Percentiles rank a stretch among this genome's conserved stretches.
phyloP scores from a whole-genome alignment of 306 rosid genomes.

The Acacia melanoxylon region DNA sequence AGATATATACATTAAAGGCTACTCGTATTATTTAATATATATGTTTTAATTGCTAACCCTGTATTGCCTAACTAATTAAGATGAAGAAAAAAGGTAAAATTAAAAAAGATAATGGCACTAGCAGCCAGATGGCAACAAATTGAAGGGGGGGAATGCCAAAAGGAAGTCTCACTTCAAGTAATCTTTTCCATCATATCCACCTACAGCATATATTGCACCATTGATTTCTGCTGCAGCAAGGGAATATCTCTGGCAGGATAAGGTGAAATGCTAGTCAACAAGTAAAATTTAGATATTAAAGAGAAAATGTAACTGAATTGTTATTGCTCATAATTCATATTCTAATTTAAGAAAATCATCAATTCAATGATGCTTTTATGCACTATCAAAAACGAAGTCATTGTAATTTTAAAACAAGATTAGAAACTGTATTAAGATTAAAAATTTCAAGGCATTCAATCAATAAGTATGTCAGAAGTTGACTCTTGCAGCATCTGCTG shows the following conservation, averaged over 20 bases:
- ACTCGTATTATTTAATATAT: background rate
- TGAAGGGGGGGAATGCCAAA: background rate
- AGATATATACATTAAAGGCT: background rate
- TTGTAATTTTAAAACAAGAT: background rate
- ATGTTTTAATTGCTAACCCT: background rate
- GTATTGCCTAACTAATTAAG: background rate
- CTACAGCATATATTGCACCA: conserved; percentile 2
- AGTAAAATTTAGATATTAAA: background rate
- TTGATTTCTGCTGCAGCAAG: background rate
- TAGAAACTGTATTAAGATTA: background rate
- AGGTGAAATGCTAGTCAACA: background rate
- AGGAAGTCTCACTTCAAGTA: background rate
- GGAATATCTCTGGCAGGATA: background rate
- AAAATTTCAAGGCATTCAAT: background rate
- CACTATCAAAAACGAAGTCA: background rate
- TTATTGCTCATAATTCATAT: background rate
- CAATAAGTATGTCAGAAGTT: background rate
- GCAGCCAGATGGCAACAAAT: background rate
- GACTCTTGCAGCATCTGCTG: background rate
- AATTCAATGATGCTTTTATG: background rate
- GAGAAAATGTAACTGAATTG: background rate
- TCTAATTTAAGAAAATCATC: background rate
- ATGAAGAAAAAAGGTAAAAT: background rate
- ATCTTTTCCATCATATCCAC: background rate
- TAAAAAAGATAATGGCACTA: background rate